These are phyloP conservation scores for Cordyceps pruinosa DNA, from an alignment of 2,329 filamentous ascomycete genomes.

Conservation along the genomic window DNA sequence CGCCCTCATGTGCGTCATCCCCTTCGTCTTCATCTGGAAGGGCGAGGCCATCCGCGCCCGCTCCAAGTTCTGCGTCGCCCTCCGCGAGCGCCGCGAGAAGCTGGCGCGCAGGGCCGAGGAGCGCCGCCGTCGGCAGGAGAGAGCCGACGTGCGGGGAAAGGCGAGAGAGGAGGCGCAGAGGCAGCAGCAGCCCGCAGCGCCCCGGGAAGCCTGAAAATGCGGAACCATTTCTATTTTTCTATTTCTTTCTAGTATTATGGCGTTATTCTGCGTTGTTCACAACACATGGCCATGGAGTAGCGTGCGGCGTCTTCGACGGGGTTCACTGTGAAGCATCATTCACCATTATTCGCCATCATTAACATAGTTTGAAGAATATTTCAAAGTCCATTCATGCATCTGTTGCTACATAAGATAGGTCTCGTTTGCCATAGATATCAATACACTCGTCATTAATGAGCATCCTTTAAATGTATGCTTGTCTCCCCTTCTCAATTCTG, in stretches of 20 bases:
- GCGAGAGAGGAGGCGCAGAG: conserved; percentile 4
- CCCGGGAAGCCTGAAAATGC: background rate
- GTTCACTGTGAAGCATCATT: background rate
- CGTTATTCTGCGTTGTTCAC: too few species aligned
- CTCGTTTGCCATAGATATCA: background rate
- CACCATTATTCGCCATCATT: too few species aligned
- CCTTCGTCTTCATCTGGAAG: conserved; percentile 49
- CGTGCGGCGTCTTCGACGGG: background rate
- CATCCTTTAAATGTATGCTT: background rate
- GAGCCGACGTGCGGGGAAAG: conserved; percentile 18
- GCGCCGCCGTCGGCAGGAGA: conserved; percentile 24
- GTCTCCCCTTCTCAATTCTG: background rate
- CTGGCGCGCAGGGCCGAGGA: conserved; percentile 34
- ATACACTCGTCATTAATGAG: background rate
- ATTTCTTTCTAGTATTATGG: background rate
- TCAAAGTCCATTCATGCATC: conserved; percentile 3
- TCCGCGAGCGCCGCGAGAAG: conserved; percentile 45
- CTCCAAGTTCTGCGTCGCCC: conserved; percentile 55
- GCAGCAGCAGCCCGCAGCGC: background rate
- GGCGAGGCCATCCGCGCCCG: conserved; percentile 47
- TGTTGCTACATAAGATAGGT: conserved; percentile 2
- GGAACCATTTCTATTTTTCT: background rate
- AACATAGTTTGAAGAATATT: background rate
- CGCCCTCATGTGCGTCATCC: conserved; percentile 42
- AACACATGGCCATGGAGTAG: background rate